Base-by-base conservation (phyloP, 164 flowering plant species). In the Pachysandra terminalis region DNA sequence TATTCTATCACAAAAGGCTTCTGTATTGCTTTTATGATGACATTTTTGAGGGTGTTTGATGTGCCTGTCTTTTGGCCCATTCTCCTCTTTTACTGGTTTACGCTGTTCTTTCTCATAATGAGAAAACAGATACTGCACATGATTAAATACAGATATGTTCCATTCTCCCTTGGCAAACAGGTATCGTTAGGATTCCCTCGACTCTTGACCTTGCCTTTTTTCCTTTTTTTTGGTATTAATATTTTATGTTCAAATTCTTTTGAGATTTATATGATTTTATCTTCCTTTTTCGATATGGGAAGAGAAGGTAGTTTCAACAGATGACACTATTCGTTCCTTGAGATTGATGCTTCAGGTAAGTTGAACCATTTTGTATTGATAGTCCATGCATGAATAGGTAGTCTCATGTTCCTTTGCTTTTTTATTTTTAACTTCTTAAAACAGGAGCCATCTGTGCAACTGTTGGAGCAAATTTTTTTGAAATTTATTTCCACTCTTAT, bases 11-110 rank as follows among this genome's bases (percentile, higher is more conserved):
- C 73, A 54, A 80, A 68, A 69, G 79, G 75, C 59, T 75, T 78
- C 71, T 80, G 81, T 54, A 32, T 78, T 68, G 83, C 81, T 61
- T 75, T 80, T 75, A 65, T 69, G 41, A 65, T 75, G 69, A 75
- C 83, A 58, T 78, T 77, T 59, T 80, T 77, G 66, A 68, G 73
- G 40, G 74, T 68, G 25, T 73, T 80, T 66, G 79, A 75, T 41
- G 77, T 78, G 69, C 83, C 81, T 68, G 81, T 80, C 25, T 75
- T 78, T 66, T 77, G 79, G 83, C 79, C 83, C 15, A 71, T 75
- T 62, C 61, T 80, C 45, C 56, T 78, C 4, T 65, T 77, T 41
- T 77, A 75, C 56, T 77, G 83, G 81, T 4, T 78, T 23, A 64
- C 73, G 40, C 70, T 78, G 35, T 80, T 81, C 64, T 17, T 73